Base-by-base conservation (phyloP, 345 rosid species). In the Salix viminalis region DNA sequence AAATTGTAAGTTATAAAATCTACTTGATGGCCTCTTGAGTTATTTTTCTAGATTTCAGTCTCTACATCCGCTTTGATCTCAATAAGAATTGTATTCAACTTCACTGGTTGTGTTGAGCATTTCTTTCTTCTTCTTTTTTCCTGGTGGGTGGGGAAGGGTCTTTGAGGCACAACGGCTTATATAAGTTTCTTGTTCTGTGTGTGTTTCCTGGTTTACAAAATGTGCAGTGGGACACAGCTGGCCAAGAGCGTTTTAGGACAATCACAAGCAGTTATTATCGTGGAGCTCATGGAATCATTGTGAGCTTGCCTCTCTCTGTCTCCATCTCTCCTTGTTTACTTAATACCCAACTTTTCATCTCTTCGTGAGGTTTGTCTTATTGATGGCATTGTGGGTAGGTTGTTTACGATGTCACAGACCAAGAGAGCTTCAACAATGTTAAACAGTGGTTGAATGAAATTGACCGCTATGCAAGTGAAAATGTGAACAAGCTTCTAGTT, bases 401-500 rank as follows among this genome's bases (percentile, higher is more conserved):
- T 83, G 96, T 91, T 82, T 91, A 91, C 77, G 96, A 91, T 78
- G 88, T 90, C 72, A 91, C 96, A 3, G 96, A 90, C 86, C 84
- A 88, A 77, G 96, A 91, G 85, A 91, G 96, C 85, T 91, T 91
- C 79, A 89, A 91, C 78, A 91, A 89, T 61, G 92, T 91, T 18
- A 91, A 91, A 81, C 93, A 91, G 75, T 91, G 96, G 96, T 70
- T 89, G 82, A 89, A 37, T 81, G 93, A 91, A 83, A 89, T 91
- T 78, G 96, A 91, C 73, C 93, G 92, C 44, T 90, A 91, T 78
- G 96, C 96, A 15, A 90, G 91, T 75, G 96, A 91, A 74, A 90
- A 79, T 78, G 96, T 90, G 50, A 88, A 90, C 88, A 91, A 91
- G 82, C 90, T 91, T 65, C 73, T 91, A 18, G 93, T 91, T 78